phyloP scores from a whole-genome alignment of 78 protist species.

The Tieghemostelium lacteum region DNA sequence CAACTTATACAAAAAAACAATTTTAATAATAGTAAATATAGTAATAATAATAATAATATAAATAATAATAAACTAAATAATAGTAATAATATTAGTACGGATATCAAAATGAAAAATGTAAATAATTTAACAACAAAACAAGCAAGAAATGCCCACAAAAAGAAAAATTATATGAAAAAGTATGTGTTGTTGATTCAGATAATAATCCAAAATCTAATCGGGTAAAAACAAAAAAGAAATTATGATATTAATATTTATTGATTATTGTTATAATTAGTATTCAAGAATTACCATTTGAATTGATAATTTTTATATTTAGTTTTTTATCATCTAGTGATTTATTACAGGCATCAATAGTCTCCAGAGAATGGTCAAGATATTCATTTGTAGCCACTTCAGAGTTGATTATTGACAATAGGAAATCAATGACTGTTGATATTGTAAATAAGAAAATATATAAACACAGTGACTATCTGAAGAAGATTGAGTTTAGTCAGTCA shows the following conservation, averaged over 20 bases:
- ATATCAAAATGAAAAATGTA: background rate
- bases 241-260: background rate
- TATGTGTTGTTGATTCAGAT: background rate
- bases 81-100: background rate
- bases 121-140: background rate
- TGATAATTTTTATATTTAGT: constrained; percentile 39
- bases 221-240: background rate
- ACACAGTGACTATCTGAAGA: constrained; percentile 56
- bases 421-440: constrained; percentile 5
- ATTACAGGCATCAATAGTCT: constrained; percentile 33
- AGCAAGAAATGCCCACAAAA: background rate
- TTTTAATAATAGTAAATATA: constrained; percentile 26
- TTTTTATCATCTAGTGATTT: constrained; percentile 45
- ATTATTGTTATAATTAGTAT: background rate
- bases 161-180: constrained; percentile 1
- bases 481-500: constrained; percentile 23
- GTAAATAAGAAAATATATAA: constrained; percentile 51
- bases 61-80: constrained; percentile 1
- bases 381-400: constrained; percentile 52
- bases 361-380: constrained; percentile 38
- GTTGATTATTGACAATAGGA: constrained; percentile 38
- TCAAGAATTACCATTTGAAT: constrained; percentile 62
- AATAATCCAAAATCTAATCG: too few species aligned
- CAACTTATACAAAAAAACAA: background rate
- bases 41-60: background rate